Percentiles rank a stretch among this genome's conserved stretches.
These are phyloP conservation scores for Aspergillus arachidicola DNA, from an alignment of 2,329 filamentous ascomycete genomes.

Conservation along the genomic window DNA sequence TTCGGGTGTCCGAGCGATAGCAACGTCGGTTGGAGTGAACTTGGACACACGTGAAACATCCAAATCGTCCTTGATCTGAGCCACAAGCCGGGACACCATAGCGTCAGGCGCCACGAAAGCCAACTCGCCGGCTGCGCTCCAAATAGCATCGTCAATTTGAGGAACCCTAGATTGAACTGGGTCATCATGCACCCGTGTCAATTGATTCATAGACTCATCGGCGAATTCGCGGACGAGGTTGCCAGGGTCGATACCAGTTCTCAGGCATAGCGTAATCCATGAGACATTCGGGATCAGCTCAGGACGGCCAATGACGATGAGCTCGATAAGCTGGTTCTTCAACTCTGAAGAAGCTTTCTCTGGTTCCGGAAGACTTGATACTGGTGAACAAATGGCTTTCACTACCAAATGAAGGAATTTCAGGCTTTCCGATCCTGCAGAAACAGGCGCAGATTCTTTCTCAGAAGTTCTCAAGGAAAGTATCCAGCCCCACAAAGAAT, in stretches of 20 bases:
- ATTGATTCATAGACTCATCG: constrained; percentile 67
- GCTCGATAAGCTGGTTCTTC: constrained; percentile 71
- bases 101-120: constrained; percentile 88
- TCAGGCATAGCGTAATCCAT: constrained; percentile 89
- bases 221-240: constrained; percentile 68
- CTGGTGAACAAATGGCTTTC: constrained; percentile 44
- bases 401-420: constrained; percentile 63
- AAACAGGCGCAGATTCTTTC: constrained; percentile 72
- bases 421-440: constrained; percentile 65
- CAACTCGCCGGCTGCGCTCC: constrained; percentile 82
- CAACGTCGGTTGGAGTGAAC: constrained; percentile 84
- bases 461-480: constrained; percentile 67
- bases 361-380: constrained; percentile 26
- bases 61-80: constrained; percentile 74
- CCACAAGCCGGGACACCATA: constrained; percentile 74
- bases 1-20: constrained; percentile 88
- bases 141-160: constrained; percentile 67
- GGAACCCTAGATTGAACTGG: constrained; percentile 38
- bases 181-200: constrained; percentile 58
- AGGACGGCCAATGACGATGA: constrained; percentile 76
- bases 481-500: constrained; percentile 80
- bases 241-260: constrained; percentile 80
- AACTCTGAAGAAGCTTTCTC: constrained; percentile 52
- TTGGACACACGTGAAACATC: constrained; percentile 68
- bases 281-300: constrained; percentile 75